A percentile compares a stretch with the other conserved stretches of the same genome.
phyloP scores from a whole-genome alignment of 2,329 filamentous ascomycete genomes.

The Zalaria obscura region DNA sequence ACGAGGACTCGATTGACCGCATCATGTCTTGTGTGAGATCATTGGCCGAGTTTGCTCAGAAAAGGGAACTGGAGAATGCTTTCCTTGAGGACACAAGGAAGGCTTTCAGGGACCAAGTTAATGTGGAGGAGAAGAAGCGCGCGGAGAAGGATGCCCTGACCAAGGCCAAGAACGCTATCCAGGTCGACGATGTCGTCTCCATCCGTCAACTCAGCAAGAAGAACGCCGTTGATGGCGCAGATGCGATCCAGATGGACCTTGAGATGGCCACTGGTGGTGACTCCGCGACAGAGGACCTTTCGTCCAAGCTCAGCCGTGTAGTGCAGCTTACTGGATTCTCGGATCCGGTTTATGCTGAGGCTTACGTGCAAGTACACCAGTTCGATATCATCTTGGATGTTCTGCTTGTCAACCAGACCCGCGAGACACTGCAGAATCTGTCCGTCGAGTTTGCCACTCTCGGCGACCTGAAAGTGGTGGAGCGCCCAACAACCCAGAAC shows the following conservation, averaged over 20 bases:
- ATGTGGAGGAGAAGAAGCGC: constrained; percentile 93
- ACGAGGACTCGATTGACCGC: constrained; percentile 95
- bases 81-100: constrained; percentile 92
- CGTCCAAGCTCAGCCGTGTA: constrained; percentile 87
- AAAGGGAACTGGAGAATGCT: constrained; percentile 80
- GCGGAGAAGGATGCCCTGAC: constrained; percentile 87
- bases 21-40: constrained; percentile 96
- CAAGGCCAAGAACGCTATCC: constrained; percentile 84
- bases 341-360: constrained; percentile 95
- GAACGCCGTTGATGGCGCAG: constrained; percentile 64
- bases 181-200: constrained; percentile 86
- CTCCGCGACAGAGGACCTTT: constrained; percentile 66
- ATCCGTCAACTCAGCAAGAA: constrained; percentile 92
- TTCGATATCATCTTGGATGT: constrained; percentile 98
- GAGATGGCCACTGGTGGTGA: constrained; percentile 92
- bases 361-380: constrained; percentile 96
- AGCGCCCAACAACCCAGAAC: constrained; percentile 91
- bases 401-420: constrained; percentile 91
- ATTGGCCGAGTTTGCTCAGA: constrained; percentile 75
- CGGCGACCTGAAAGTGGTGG: constrained; percentile 93
- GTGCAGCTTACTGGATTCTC: constrained; percentile 98
- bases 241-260: constrained; percentile 79
- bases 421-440: constrained; percentile 89
- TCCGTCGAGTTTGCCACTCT: constrained; percentile 98
- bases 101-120: constrained; percentile 93